Conservation (phyloP, 495 filamentous ascomycete genomes). For the Oleoguttula mirabilis region DNA sequence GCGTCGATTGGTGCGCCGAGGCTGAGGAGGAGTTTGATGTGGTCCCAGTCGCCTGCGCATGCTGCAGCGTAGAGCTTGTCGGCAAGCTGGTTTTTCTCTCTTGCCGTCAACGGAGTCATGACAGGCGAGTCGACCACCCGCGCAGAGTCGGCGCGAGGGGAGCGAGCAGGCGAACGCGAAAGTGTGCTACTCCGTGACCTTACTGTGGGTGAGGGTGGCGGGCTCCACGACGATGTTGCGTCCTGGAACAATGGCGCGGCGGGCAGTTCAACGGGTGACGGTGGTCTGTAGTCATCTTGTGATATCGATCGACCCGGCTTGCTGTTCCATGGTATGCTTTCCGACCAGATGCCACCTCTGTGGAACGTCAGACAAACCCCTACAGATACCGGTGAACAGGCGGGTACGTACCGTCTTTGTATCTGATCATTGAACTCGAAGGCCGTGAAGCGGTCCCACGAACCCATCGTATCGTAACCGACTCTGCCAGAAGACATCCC, state of each 20-base stretch:
- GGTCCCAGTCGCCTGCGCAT: slow-evolving; percentile 9
- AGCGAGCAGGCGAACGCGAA: not conserved
- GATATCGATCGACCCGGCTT: slow-evolving; percentile 5
- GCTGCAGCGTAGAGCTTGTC: slow-evolving; percentile 15
- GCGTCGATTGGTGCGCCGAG: slow-evolving; percentile 14
- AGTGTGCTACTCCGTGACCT: slow-evolving; percentile 5
- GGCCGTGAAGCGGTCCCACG: slow-evolving; percentile 9
- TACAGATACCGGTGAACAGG: not conserved
- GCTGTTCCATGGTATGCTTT: slow-evolving; percentile 9
- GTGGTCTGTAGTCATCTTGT: slow-evolving; percentile 12
- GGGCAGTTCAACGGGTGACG: slow-evolving; percentile 10
- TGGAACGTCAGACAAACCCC: not conserved
- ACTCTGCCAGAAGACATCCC: too few species aligned
- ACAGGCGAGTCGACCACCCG: not conserved
- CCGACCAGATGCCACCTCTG: slow-evolving; percentile 9
- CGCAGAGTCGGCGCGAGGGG: slow-evolving; percentile 1
- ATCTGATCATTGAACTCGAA: slow-evolving; percentile 17
- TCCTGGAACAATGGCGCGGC: slow-evolving; percentile 9
- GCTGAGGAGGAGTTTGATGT: slow-evolving; percentile 14
- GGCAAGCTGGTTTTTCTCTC: slow-evolving; percentile 7
- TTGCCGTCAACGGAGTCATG: not conserved
- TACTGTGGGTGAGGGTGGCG: slow-evolving; percentile 6
- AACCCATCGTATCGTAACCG: slow-evolving; percentile 16
- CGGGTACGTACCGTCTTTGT: slow-evolving; percentile 11
- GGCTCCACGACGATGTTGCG: slow-evolving; percentile 13